These are phyloP conservation scores for Tricholoma bakamatsutake DNA, from an alignment of 768 basidiomycete species.

Conservation along the genomic window DNA sequence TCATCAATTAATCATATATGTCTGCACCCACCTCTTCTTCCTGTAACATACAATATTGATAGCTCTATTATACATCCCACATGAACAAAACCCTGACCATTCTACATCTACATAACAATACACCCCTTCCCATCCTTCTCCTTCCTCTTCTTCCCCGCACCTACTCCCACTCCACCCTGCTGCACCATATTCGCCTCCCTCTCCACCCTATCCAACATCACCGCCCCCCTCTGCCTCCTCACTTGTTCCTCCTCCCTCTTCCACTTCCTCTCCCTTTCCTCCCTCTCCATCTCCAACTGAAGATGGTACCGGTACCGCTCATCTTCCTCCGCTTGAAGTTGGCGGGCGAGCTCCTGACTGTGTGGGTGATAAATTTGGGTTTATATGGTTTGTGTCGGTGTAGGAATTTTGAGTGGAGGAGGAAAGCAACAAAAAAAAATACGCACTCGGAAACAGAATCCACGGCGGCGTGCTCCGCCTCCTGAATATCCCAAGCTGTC, in stretches of 20 bases:
- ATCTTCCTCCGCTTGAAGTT: conserved; percentile 72
- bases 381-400: too few relatives aligned
- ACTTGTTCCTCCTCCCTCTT: neutral
- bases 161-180: neutral
- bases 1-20: too few relatives aligned
- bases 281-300: neutral
- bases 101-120: neutral
- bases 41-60: too few relatives aligned
- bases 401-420: too few relatives aligned
- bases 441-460: conserved; percentile 61
- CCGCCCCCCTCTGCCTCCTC: neutral
- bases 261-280: neutral
- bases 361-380: neutral
- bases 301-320: conserved; percentile 40
- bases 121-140: neutral
- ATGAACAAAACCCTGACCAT: too few relatives aligned
- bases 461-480: conserved; percentile 29
- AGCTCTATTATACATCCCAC: too few relatives aligned
- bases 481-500: conserved; percentile 45
- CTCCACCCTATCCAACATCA: neutral
- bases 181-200: neutral
- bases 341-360: conserved; percentile 65
- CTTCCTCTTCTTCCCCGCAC: neutral
- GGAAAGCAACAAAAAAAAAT: neutral
- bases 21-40: too few relatives aligned